phyloP scores from a whole-genome alignment of 352 stramenopile species.

The Pythium chondricola region DNA sequence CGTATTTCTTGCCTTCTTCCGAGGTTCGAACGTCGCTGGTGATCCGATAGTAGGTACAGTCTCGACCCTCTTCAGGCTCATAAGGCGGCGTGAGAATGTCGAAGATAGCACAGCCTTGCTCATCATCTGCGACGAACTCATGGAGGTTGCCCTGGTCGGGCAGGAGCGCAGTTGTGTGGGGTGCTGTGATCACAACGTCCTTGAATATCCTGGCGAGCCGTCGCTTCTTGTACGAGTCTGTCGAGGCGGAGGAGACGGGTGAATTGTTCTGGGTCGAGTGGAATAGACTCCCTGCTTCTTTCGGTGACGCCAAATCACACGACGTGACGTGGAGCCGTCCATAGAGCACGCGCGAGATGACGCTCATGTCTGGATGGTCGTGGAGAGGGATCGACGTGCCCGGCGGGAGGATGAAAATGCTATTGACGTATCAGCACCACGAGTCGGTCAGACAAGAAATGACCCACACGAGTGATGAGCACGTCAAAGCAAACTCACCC shows the following conservation, averaged over 20 bases:
- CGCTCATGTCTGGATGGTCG: constrained; percentile 80
- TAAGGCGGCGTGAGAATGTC: constrained; percentile 86
- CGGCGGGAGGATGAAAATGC: constrained; percentile 80
- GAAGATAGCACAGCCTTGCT: constrained; percentile 76
- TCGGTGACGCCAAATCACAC: constrained; percentile 42
- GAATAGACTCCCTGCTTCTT: constrained; percentile 15
- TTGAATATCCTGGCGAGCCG: constrained; percentile 33
- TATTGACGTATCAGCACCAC: no score
- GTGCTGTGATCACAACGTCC: constrained; percentile 38
- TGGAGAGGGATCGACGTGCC: constrained; percentile 69
- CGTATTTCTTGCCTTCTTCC: constrained; percentile 9
- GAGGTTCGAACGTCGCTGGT: constrained; percentile 20
- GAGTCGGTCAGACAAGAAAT: no score
- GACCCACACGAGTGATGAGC: no score
- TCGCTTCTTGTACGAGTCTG: background rate
- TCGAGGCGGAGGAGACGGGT: background rate
- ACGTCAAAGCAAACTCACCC: no score
- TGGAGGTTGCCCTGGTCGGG: constrained; percentile 72
- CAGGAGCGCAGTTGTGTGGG: constrained; percentile 62
- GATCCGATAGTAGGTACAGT: constrained; percentile 73
- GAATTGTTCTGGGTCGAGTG: constrained; percentile 6
- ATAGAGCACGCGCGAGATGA: constrained; percentile 79
- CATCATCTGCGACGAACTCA: constrained; percentile 60
- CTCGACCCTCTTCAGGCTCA: constrained; percentile 46
- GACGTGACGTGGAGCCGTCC: constrained; percentile 55